A percentile compares a stretch with the other conserved stretches of the same genome.
Evolutionary conservation across 1,139 yeast species (phyloP).

Genomic region (Sugiyamaella sp.): DNA sequence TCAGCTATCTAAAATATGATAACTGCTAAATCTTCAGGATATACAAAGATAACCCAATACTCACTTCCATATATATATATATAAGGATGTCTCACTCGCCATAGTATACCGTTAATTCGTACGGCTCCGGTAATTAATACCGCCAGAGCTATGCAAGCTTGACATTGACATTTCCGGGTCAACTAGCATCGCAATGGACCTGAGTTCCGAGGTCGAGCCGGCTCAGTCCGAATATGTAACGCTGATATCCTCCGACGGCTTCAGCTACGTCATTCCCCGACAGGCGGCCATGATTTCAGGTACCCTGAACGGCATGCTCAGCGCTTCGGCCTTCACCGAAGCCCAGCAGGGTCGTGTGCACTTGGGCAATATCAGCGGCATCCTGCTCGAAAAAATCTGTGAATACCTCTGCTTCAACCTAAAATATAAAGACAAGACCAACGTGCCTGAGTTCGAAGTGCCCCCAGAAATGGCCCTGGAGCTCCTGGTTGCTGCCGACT

Average conservation of each 20-base stretch:
- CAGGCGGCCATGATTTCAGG: constrained; percentile 87
- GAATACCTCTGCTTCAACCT: constrained; percentile 81
- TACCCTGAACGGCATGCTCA: constrained; percentile 71
- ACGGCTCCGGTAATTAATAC: no score
- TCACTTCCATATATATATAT: no score
- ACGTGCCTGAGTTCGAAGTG: constrained; percentile 81
- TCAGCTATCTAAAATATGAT: no score
- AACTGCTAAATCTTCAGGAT: no score
- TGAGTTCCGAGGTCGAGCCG: neutral
- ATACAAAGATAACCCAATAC: no score
- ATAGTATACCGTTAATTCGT: no score
- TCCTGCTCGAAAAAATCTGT: constrained; percentile 74
- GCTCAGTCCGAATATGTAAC: constrained; percentile 53
- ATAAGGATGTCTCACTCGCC: no score
- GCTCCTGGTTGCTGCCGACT: constrained; percentile 88
- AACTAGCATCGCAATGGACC: constrained; percentile 1
- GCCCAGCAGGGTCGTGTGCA: constrained; percentile 53
- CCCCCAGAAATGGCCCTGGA: constrained; percentile 96
- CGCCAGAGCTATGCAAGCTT: neutral
- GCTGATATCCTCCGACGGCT: constrained; percentile 75
- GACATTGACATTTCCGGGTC: neutral
- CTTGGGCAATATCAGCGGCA: constrained; percentile 67
- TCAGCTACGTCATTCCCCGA: constrained; percentile 62
- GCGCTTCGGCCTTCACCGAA: constrained; percentile 52
- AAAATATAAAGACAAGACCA: constrained; percentile 65